Evolutionary conservation across 2,329 filamentous ascomycete genomes (phyloP).

Genomic region (Colletotrichum karsti): DNA sequence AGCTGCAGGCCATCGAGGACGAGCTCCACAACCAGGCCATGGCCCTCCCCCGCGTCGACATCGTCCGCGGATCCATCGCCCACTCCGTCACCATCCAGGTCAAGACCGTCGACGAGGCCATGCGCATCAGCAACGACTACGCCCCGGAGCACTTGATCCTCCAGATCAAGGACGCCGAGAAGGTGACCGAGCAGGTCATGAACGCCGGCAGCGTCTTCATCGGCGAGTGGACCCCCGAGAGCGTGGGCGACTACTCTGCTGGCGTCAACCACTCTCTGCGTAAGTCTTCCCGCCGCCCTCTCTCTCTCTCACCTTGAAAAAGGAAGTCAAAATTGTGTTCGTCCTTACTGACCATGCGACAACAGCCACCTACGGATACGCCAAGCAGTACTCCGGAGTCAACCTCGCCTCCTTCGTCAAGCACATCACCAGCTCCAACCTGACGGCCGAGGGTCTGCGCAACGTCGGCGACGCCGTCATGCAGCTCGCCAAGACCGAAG

Average conservation of each 20-base stretch:
- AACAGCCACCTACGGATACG: conserved; percentile 93
- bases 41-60: conserved; percentile 88
- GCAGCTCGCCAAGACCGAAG: conserved; percentile 93
- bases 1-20: conserved; percentile 86
- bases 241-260: conserved; percentile 96
- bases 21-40: conserved; percentile 89
- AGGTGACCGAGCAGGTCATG: conserved; percentile 79
- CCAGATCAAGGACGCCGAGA: conserved; percentile 81
- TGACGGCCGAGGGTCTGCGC: conserved; percentile 84
- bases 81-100: conserved; percentile 91
- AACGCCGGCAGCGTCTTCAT: conserved; percentile 98
- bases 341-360: not conserved
- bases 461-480: conserved; percentile 92
- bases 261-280: conserved; percentile 97
- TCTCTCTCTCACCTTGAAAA: not conserved
- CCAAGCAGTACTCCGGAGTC: conserved; percentile 97
- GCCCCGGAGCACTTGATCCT: conserved; percentile 97
- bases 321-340: no score
- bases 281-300: conserved; percentile 60
- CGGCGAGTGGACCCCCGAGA: conserved; percentile 96
- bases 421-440: conserved; percentile 94
- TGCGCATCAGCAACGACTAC: conserved; percentile 89
- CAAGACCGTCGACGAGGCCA: conserved; percentile 74
- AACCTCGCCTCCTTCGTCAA: conserved; percentile 97
- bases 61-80: conserved; percentile 87